These are phyloP conservation scores for Arthroderma uncinatum DNA, from an alignment of 2,329 filamentous ascomycete species.

Conservation along the genomic window DNA sequence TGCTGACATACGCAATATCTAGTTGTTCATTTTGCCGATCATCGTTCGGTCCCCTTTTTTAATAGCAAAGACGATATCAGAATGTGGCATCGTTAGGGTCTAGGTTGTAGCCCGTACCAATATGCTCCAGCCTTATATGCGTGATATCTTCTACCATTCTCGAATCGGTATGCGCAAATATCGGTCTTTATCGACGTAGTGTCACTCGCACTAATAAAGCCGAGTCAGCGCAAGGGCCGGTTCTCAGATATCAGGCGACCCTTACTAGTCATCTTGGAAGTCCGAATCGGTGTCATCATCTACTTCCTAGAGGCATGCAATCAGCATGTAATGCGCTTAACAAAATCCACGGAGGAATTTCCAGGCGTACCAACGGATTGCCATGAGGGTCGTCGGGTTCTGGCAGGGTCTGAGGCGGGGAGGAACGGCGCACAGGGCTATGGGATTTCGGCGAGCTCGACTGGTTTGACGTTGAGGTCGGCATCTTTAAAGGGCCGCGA, in stretches of 20 bases:
- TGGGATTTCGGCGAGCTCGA: neutral
- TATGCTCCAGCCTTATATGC: conserved; percentile 13
- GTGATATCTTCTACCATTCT: conserved; percentile 28
- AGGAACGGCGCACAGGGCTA: neutral
- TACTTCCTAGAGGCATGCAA: neutral
- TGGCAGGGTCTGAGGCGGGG: neutral
- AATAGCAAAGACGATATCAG: neutral
- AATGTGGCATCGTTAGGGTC: neutral
- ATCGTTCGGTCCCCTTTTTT: conserved; percentile 13
- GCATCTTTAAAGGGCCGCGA: neutral
- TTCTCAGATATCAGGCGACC: neutral
- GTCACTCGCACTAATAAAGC: conserved; percentile 4
- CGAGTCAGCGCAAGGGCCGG: neutral
- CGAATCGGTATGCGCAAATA: conserved; percentile 11
- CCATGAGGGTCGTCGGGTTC: neutral
- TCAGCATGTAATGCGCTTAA: neutral
- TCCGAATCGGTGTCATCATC: conserved; percentile 1
- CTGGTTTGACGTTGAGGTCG: neutral
- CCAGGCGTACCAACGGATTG: neutral
- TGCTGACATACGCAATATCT: conserved; percentile 15
- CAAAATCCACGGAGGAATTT: neutral
- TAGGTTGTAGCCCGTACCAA: conserved; percentile 2
- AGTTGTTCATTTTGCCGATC: conserved; percentile 18
- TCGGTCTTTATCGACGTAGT: conserved; percentile 6
- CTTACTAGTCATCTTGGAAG: neutral